A percentile compares a stretch with the other conserved stretches of the same genome.
These are phyloP conservation scores for Cornus controversa DNA, from an alignment of 148 eudicot genomes.

Conservation along the genomic window DNA sequence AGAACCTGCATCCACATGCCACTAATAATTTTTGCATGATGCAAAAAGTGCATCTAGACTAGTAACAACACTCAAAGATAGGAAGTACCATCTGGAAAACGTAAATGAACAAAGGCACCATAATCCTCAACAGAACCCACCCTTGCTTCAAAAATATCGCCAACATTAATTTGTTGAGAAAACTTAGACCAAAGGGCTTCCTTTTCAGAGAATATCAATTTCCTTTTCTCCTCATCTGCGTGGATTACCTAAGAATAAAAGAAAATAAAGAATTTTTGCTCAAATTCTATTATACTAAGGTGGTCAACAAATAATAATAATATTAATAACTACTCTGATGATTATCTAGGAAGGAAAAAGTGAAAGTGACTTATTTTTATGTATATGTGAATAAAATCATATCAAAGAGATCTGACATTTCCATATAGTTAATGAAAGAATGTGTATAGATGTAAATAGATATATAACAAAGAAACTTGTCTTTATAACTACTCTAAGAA, in stretches of 20 bases:
- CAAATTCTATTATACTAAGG: not conserved
- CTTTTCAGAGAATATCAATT: constrained; percentile 86
- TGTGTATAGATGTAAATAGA: too few relatives aligned
- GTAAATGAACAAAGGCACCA: constrained; percentile 88
- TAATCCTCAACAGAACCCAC: constrained; percentile 82
- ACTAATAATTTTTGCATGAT: not conserved
- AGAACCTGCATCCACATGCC: constrained; percentile 46
- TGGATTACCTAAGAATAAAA: constrained; percentile 54
- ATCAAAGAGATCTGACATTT: not conserved
- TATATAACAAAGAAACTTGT: not conserved
- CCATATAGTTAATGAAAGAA: not conserved
- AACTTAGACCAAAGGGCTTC: constrained; percentile 76
- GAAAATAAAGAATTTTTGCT: not conserved
- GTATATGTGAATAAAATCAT: not conserved
- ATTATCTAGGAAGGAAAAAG: not conserved
- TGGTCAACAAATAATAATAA: not conserved
- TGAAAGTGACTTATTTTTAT: not conserved
- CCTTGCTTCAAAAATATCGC: constrained; percentile 67
- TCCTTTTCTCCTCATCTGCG: constrained; percentile 54
- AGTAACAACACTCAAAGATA: not conserved
- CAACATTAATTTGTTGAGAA: constrained; percentile 53
- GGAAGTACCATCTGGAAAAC: constrained; percentile 73
- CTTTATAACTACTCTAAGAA: not conserved
- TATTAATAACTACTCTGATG: not conserved
- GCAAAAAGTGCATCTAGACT: not conserved